These are phyloP conservation scores for Monosporozyma siamensis DNA, from an alignment of 805 yeast species.

Conservation along the genomic window DNA sequence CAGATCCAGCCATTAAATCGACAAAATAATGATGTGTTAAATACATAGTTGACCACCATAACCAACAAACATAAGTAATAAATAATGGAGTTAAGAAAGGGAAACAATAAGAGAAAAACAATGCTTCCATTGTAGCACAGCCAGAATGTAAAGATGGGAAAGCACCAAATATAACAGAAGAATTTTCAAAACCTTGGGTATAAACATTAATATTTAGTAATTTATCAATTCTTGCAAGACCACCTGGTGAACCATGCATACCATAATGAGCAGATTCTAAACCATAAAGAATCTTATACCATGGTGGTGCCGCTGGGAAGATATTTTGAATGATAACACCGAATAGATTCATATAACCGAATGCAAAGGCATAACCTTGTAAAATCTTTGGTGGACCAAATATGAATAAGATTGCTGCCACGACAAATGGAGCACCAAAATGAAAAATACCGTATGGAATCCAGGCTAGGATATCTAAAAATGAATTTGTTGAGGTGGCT, in stretches of 20 bases:
- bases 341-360: conserved; percentile 84
- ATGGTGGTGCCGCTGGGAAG: conserved; percentile 95
- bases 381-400: conserved; percentile 88
- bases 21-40: conserved; percentile 93
- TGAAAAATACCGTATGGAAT: conserved; percentile 89
- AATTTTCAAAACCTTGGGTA: conserved; percentile 69
- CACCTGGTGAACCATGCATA: conserved; percentile 94
- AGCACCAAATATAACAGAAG: conserved; percentile 94
- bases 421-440: conserved; percentile 82
- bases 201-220: conserved; percentile 74
- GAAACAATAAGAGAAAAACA: conserved; percentile 75
- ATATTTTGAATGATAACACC: conserved; percentile 78
- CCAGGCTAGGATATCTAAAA: conserved; percentile 85
- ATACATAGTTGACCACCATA: conserved; percentile 99
- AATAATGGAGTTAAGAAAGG: conserved; percentile 61
- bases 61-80: conserved; percentile 75
- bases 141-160: conserved; percentile 85
- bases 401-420: conserved; percentile 65
- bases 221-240: conserved; percentile 76
- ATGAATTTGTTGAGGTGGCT: conserved; percentile 57
- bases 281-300: conserved; percentile 85
- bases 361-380: conserved; percentile 80
- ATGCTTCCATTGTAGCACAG: conserved; percentile 86
- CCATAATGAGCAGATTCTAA: conserved; percentile 82
- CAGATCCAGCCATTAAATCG: conserved; percentile 89